Percentiles rank a stretch among this genome's conserved stretches.
Conservation (phyloP, 148 eudicot species). For the Vaccinium macrocarpon region DNA sequence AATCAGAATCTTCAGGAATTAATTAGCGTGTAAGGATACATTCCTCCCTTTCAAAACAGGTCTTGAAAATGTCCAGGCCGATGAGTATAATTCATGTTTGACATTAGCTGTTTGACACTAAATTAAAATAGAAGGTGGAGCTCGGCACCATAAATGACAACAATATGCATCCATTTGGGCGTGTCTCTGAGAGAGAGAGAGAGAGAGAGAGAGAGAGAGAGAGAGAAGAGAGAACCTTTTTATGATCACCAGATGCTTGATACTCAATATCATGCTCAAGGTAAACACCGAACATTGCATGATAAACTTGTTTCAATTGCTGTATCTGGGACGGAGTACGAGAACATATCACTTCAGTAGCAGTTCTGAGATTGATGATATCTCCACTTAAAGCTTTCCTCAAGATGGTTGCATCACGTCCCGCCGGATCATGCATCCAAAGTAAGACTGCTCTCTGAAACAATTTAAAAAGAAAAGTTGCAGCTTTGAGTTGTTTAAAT, state of each 20-base stretch:
- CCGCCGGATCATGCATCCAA: constrained; percentile 79
- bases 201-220: not conserved
- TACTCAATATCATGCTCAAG: constrained; percentile 68
- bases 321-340: constrained; percentile 73
- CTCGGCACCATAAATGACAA: not conserved
- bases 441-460: constrained; percentile 59
- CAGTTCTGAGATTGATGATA: constrained; percentile 39
- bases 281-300: constrained; percentile 43
- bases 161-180: not conserved
- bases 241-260: constrained; percentile 58
- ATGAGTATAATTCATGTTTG: not conserved
- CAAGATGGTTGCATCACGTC: constrained; percentile 65
- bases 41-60: not conserved
- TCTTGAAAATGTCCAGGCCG: not conserved
- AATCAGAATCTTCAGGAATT: not conserved
- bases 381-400: constrained; percentile 46
- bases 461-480: not conserved
- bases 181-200: not conserved
- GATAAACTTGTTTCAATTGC: constrained; percentile 56
- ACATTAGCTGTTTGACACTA: not conserved
- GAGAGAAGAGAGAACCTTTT: constrained; percentile 38
- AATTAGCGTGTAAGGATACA: not conserved
- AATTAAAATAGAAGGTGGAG: not conserved
- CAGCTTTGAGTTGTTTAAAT: not conserved
- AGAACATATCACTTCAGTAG: constrained; percentile 79